A percentile compares a stretch with the other conserved stretches of the same genome.
phyloP scores from a whole-genome alignment of 2,329 filamentous ascomycete species.

The Exophiala viscosa region DNA sequence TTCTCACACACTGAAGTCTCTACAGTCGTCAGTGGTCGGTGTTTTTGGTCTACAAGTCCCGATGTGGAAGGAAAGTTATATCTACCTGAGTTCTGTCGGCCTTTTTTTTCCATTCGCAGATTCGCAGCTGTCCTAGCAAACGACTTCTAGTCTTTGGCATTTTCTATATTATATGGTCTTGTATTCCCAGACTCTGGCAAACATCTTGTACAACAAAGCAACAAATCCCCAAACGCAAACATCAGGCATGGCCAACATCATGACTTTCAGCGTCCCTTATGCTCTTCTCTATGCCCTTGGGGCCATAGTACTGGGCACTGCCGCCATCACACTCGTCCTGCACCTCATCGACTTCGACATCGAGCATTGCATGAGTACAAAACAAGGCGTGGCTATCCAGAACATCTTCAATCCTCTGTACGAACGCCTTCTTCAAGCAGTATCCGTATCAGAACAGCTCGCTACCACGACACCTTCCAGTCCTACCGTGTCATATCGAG shows the following conservation, averaged over 20 bases:
- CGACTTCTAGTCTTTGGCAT: too few species aligned
- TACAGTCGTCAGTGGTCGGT: neutral
- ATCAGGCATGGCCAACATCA: slow-evolving; percentile 5
- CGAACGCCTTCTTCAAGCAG: slow-evolving; percentile 7
- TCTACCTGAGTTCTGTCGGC: neutral
- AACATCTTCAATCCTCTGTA: neutral
- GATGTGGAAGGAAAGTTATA: neutral
- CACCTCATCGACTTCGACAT: slow-evolving; percentile 15
- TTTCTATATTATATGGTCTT: too few species aligned
- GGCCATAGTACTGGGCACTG: slow-evolving; percentile 14
- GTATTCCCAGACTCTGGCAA: too few species aligned
- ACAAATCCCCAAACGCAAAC: neutral
- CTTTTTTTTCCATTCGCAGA: neutral
- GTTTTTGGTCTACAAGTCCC: neutral
- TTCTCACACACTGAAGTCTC: too few species aligned
- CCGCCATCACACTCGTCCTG: slow-evolving; percentile 14
- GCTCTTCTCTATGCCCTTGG: slow-evolving; percentile 14
- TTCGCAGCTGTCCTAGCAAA: too few species aligned
- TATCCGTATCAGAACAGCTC: slow-evolving; percentile 17
- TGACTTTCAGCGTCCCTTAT: slow-evolving; percentile 1
- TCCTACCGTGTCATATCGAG: slow-evolving; percentile 7
- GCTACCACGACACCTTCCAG: slow-evolving; percentile 2
- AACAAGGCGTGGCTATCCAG: slow-evolving; percentile 10
- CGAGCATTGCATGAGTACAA: slow-evolving; percentile 8
- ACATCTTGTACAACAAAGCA: too few species aligned